Percentiles rank a stretch among this genome's conserved stretches.
These are phyloP conservation scores for Candida boidinii DNA, from an alignment of 805 yeast species.

Conservation along the genomic window DNA sequence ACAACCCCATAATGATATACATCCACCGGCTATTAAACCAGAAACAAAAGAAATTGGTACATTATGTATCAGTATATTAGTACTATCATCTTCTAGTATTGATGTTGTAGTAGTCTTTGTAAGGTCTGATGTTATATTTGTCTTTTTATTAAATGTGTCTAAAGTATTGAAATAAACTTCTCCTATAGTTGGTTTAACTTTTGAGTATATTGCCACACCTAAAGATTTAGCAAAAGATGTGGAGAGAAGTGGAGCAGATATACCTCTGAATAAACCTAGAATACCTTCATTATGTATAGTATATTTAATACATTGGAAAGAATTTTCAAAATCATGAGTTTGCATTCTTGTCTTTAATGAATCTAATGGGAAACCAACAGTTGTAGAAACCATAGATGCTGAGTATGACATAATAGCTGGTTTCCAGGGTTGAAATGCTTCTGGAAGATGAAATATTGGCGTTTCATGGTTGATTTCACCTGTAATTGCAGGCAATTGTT, in stretches of 20 bases:
- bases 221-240: conserved; percentile 58
- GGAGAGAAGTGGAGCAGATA: conserved; percentile 63
- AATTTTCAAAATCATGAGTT: conserved; percentile 54
- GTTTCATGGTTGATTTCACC: conserved; percentile 38
- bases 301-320: conserved; percentile 46
- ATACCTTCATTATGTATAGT: conserved; percentile 58
- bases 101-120: too few species aligned
- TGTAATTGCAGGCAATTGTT: conserved; percentile 46
- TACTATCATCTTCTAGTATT: conserved; percentile 4
- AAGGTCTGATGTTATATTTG: too few species aligned
- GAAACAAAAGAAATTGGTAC: conserved; percentile 41
- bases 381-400: conserved; percentile 54
- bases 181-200: conserved; percentile 34
- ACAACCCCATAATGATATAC: conserved; percentile 58
- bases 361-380: conserved; percentile 78
- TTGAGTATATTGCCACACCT: conserved; percentile 57
- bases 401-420: conserved; percentile 55
- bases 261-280: conserved; percentile 66
- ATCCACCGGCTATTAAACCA: conserved; percentile 61
- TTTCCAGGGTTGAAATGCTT: conserved; percentile 38
- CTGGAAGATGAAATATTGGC: conserved; percentile 44
- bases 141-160: neutral
- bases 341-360: conserved; percentile 85
- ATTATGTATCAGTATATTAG: conserved; percentile 22
- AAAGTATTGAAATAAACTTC: too few species aligned